Base-by-base conservation (phyloP, 2,329 filamentous ascomycete genomes). In the Aspergillus phoenicis region DNA sequence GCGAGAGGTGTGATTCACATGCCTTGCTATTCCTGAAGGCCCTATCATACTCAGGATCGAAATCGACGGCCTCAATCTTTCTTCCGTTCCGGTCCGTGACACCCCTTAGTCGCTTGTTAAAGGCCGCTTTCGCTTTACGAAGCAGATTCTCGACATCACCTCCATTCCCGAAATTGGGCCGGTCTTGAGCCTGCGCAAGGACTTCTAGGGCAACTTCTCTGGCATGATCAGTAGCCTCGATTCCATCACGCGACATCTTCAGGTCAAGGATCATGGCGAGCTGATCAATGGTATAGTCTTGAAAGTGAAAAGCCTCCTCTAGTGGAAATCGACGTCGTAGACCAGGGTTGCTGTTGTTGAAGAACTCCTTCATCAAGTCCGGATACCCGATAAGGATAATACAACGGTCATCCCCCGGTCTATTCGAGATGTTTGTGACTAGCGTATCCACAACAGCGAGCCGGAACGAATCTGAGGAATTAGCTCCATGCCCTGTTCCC, bases 261-360 rank as follows among this genome's bases (percentile, higher is more conserved):
- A 22, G 10, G 10, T 43, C 17, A 11, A 43, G 39, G 10, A 43
- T 43, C 17, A 20, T 11, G 8, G 17, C 17, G 5, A 43, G 39
- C 39, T 43, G 39, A 10, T 43, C 39, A 17, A 43, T 17, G 4
- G 39, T 22, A 5, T 43, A 43, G 39, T 43, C 17, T 20, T 43
- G 17, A 22, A 43, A 22, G 39, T 22, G 39, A 43, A 43, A 43
- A 22, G 39, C 39, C 17, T 43, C 15, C n/a, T 47, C 20, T 17
- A 30, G 20, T 6, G 45, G n/a, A 28, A 62, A 60, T 5, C 60
- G 57, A 8, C 60, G 47, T 2, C 15, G 5, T 0, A 62, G 13
- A 1, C 60, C 60, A 4, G 60, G 52, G 11, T 68, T 68, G n/a
- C 59, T 63, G 22, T 66, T 64, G 22, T 59, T 52, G 26, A 68